Conservation (phyloP, 176 grass and related monocot species). For the Aegilops longissima region DNA sequence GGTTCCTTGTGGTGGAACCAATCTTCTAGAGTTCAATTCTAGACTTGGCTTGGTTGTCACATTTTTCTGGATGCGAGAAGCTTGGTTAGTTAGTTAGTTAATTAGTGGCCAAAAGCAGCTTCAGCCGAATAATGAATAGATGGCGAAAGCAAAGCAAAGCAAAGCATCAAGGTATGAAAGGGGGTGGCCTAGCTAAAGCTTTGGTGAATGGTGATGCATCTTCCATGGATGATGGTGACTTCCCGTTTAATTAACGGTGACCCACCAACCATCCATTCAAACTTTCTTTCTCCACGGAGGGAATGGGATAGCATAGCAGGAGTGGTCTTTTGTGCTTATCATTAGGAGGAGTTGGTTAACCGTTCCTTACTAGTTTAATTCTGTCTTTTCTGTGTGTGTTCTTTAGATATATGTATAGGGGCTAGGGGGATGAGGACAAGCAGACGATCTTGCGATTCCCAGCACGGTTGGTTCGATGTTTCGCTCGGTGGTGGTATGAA, state of each 20-base stretch:
- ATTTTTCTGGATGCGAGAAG: too few relatives aligned
- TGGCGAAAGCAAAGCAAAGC: too few relatives aligned
- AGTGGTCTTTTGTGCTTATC: constrained; percentile 30
- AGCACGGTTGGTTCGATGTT: neutral
- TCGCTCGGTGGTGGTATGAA: too few relatives aligned
- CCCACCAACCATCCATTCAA: constrained; percentile 23
- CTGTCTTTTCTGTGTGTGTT: too few relatives aligned
- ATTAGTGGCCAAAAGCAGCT: neutral
- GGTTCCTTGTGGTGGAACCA: too few relatives aligned
- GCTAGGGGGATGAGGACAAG: neutral
- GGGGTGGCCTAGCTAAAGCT: neutral
- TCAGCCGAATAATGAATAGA: neutral
- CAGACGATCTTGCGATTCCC: neutral
- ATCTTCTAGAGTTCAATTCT: too few relatives aligned
- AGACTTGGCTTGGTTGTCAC: too few relatives aligned
- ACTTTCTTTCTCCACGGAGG: neutral
- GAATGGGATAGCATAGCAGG: neutral
- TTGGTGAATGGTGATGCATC: neutral
- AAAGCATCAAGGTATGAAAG: neutral
- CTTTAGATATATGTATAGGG: neutral
- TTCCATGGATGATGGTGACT: neutral
- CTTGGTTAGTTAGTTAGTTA: neutral
- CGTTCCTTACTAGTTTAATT: neutral
- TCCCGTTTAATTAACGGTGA: neutral
- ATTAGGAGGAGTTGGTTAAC: neutral